Conservation (phyloP, 140 eudicot genomes). For the Ambrosia hybrid region DNA sequence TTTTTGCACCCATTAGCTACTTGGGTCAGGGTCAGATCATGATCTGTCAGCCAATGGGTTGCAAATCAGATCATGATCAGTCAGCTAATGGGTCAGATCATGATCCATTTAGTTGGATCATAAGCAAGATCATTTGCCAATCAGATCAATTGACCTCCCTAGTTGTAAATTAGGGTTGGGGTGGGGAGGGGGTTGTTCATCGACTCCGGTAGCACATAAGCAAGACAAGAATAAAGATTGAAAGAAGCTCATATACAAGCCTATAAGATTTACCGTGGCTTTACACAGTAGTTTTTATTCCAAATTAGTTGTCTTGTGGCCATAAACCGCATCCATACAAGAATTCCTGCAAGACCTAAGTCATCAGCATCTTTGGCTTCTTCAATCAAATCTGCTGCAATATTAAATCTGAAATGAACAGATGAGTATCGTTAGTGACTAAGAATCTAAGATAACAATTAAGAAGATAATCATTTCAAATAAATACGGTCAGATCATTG, state of each 20-base stretch:
- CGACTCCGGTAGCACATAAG: too few species aligned
- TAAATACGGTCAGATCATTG: background rate
- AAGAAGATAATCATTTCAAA: conserved; percentile 6
- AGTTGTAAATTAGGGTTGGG: too few species aligned
- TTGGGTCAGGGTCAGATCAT: conserved; percentile 6
- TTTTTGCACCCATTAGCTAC: background rate
- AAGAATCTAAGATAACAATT: conserved; percentile 3
- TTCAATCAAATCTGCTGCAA: conserved; percentile 85
- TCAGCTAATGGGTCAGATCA: too few species aligned
- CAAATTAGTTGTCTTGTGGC: conserved; percentile 95
- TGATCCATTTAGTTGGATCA: background rate
- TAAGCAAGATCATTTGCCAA: background rate
- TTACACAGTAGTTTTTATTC: conserved; percentile 93
- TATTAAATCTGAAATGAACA: conserved; percentile 75
- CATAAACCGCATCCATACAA: conserved; percentile 99
- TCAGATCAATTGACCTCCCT: background rate
- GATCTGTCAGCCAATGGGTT: background rate
- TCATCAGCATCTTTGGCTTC: conserved; percentile 72
- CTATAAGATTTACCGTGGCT: conserved; percentile 75
- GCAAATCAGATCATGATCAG: background rate
- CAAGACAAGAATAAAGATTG: too few species aligned
- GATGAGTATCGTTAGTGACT: conserved; percentile 6
- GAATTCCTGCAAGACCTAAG: conserved; percentile 85
- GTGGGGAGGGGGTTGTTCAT: too few species aligned
- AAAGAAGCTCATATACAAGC: conserved; percentile 15